phyloP scores from a whole-genome alignment of 169 alveolate genomes.

The Cryptosporidium tyzzeri region DNA sequence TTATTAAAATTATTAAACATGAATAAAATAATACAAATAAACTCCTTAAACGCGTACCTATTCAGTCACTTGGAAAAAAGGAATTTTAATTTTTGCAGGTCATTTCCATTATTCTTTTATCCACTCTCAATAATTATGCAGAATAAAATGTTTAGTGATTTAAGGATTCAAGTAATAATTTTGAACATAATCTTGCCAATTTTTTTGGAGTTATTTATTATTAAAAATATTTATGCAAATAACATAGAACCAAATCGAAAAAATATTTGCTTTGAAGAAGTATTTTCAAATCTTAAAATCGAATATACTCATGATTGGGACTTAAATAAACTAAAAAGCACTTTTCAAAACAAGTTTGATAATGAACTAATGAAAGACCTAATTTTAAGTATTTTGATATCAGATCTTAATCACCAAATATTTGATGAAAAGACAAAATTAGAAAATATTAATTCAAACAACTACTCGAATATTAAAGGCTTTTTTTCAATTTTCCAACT shows the following conservation, averaged over 20 bases:
- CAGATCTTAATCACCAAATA: neutral
- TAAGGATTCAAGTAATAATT: constrained; percentile 25
- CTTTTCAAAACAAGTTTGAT: constrained; percentile 22
- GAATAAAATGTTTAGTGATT: constrained; percentile 16
- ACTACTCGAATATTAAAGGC: constrained; percentile 19
- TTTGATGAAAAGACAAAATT: neutral
- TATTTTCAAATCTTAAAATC: constrained; percentile 36
- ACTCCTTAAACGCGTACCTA: neutral
- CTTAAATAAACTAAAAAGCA: neutral
- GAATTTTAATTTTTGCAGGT: neutral
- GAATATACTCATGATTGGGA: constrained; percentile 8
- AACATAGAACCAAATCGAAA: neutral
- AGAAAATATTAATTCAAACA: neutral
- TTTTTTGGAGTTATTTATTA: constrained; percentile 35
- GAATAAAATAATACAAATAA: neutral
- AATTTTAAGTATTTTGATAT: constrained; percentile 7
- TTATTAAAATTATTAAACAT: constrained; percentile 12
- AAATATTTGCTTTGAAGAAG: neutral
- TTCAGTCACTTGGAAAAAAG: neutral
- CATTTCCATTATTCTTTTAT: constrained; percentile 52
- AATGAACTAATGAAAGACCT: constrained; percentile 38
- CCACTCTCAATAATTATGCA: constrained; percentile 60
- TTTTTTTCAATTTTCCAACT: constrained; percentile 53
- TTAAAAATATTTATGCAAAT: neutral
- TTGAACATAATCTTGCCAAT: constrained; percentile 25